Conservation (phyloP, 805 yeast species). For the Teunomyces lycoperdinae region DNA sequence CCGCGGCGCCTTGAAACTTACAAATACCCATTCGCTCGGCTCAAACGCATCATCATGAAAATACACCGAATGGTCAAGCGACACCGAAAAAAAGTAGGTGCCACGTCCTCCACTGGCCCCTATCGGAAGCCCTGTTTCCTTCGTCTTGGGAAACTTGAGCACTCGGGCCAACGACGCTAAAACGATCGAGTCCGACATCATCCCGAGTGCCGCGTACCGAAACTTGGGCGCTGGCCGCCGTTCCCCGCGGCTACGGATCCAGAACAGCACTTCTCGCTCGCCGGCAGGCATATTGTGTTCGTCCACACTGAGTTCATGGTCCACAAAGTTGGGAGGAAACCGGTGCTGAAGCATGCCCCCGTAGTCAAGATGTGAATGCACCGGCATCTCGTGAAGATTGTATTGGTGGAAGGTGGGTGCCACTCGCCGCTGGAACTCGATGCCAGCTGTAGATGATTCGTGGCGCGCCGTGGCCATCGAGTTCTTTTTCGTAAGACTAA, state of each 20-base stretch:
- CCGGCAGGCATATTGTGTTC: slow-evolving; percentile 24
- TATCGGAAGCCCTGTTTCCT: slow-evolving; percentile 9
- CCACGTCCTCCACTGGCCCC: slow-evolving; percentile 20
- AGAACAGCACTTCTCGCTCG: slow-evolving; percentile 32
- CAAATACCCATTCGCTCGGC: slow-evolving; percentile 31
- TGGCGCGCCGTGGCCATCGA: slow-evolving; percentile 13
- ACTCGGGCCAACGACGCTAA: slow-evolving; percentile 28
- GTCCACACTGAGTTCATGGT: slow-evolving; percentile 17
- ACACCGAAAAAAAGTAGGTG: slow-evolving; percentile 28
- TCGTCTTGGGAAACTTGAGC: slow-evolving; percentile 23
- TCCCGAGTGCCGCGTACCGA: slow-evolving; percentile 31
- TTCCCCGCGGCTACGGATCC: slow-evolving; percentile 27
- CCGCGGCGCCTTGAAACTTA: slow-evolving; percentile 26
- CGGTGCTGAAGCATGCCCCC: slow-evolving; percentile 21
- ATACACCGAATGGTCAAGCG: slow-evolving; percentile 33
- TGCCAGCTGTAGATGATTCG: background rate
- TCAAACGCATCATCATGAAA: slow-evolving; percentile 36
- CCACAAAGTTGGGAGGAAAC: slow-evolving; percentile 25
- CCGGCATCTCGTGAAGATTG: slow-evolving; percentile 16
- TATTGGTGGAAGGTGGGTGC: slow-evolving; percentile 20
- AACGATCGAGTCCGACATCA: slow-evolving; percentile 31
- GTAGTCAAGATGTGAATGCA: slow-evolving; percentile 14
- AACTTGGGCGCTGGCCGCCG: slow-evolving; percentile 9
- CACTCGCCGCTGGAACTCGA: slow-evolving; percentile 27
- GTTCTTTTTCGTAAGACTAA: slow-evolving; percentile 35